phyloP scores from a whole-genome alignment of 1,284 basidiomycete genomes.

The Boletellus deceptivus region DNA sequence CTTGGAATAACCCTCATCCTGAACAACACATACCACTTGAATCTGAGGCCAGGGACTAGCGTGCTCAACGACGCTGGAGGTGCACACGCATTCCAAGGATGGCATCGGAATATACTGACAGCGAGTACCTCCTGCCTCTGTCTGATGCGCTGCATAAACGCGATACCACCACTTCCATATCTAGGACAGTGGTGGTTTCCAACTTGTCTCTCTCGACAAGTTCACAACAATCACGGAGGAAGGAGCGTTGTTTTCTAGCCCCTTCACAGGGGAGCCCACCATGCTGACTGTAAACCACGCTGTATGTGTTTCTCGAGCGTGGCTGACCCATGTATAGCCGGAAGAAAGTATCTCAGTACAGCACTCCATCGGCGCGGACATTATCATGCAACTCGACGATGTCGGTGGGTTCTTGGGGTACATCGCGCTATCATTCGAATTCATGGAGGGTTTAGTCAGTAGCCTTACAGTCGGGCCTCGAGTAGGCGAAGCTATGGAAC shows the following conservation, averaged over 20 bases:
- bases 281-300: constrained; percentile 69
- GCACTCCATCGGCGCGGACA: constrained; percentile 83
- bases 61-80: constrained; percentile 72
- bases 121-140: constrained; percentile 39
- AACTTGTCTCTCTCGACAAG: constrained; percentile 80
- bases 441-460: constrained; percentile 48
- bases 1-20: constrained; percentile 76
- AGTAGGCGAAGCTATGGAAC: constrained; percentile 79
- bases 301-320: background rate
- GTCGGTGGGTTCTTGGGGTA: constrained; percentile 56
- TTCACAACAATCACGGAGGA: constrained; percentile 84
- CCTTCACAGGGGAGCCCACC: constrained; percentile 78
- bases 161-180: background rate
- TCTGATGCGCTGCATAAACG: constrained; percentile 2
- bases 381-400: constrained; percentile 90
- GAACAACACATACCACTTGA: constrained; percentile 86
- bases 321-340: constrained; percentile 48
- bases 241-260: constrained; percentile 78
- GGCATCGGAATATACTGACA: constrained; percentile 79
- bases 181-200: constrained; percentile 84
- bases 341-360: constrained; percentile 85
- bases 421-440: background rate
- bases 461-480: constrained; percentile 73
- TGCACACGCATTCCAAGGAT: constrained; percentile 82
- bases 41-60: constrained; percentile 72